Evolutionary conservation across 176 grass and related monocot species (phyloP), one percentile per base, ranked within the genome.

Genomic region (Lolium multiflorum): DNA sequence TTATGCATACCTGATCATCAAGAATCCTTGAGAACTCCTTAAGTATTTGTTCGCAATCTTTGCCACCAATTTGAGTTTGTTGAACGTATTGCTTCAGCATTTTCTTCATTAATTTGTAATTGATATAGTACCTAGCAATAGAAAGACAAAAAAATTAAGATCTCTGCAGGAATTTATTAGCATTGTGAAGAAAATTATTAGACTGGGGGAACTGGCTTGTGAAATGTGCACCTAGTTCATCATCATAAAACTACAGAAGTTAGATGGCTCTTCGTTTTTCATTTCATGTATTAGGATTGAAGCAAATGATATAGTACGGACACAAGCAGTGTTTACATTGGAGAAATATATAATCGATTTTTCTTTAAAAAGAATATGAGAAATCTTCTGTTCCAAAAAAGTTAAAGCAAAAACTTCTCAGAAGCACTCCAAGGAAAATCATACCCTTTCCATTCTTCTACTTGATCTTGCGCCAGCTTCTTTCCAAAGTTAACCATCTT

Each of bases 41-140:
- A 54, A 96, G 89, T 88, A 98, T 84, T 37, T 87, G 92, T 22
- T 88, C 78, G 47, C 82, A 85, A 87, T 96, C 82, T 92, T 98
- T 94, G 68, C 57, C 88, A 66, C 84, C 92, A 89, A 88, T 47
- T 74, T 94, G 83, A n/a, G 87, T 93, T 71, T 98, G 97, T 13
- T 91, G 43, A 74, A 84, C 86, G 62, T 94, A 98, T 73, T 90
- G 93, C 67, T 92, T 98, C 62, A 98, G 86, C 84, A 91, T 90
- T 83, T 98, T 98, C 90, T 98, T 98, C 97, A 98, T 94, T 77
- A 90, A 88, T 54, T 98, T 98, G 84, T 98, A 98, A 79, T 96
- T 91, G 78, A 98, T 96, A 47, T 98, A 98, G 81, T 98, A 94
- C 43, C 97, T 98, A 72, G 52, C 46, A 47, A 88, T 21, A 86